Evolutionary conservation across 2,329 filamentous ascomycete genomes (phyloP), one percentile per base, ranked within the genome.

Genomic region (Cytospora paraplurivora): DNA sequence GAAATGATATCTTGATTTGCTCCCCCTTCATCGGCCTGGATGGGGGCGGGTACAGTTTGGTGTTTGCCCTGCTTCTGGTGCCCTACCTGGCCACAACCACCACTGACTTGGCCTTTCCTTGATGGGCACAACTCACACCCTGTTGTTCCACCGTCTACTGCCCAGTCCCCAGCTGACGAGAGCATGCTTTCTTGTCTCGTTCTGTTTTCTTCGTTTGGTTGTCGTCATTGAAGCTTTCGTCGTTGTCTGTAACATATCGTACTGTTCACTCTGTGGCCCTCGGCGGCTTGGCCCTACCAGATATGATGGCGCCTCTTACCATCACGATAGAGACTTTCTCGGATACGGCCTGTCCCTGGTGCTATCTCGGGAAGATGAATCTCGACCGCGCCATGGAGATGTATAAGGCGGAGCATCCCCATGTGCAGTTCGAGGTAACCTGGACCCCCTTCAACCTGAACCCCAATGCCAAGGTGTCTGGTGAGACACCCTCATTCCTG

Each of bases 281-380:
- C 44, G 33, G 38, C 17, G 7, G 17, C 12, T 33, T 10, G 41
- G 19, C n/a, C 2, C 32, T 17, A n/a, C 38, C 19, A 37, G 5
- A 17, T 34, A 56, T 57, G 44, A 51, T 56, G 34, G 27, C 47
- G 53, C 47, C 53, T 17, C 47, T 62, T 27, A 53, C 35, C 33
- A 78, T 82, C 67, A 72, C 71, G 12, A 77, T 84, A 64, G 78
- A 82, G 55, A 72, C 82, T 53, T 79, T 82, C 67, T 73, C 79
- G 44, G 82, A 85, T 69, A 76, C 80, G 7, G 73, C 82, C 44
- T 85, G 82, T 63, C 80, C 82, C 4, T 84, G 80, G 75, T 83
- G 79, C 68, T 85, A 81, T 68, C 74, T 84, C 64, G 77, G 78
- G 63, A 77, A 81, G 66, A 77, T 74, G 62, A 78, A 76, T 60